Conservation (phyloP, 2,329 filamentous ascomycete genomes). For the Hypoxylon sp. region DNA sequence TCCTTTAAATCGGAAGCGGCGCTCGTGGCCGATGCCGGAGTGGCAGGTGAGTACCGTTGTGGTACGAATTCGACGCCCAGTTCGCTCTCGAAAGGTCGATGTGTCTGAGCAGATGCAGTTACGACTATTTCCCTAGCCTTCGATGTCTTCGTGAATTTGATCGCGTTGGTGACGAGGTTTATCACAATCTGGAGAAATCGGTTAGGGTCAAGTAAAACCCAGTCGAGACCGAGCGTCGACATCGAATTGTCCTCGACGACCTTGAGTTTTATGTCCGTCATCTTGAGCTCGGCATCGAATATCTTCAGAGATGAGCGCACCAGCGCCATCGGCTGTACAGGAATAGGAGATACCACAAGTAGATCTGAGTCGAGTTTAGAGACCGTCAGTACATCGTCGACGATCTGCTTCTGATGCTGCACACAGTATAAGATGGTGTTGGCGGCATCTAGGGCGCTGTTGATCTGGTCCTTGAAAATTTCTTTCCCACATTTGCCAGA, state of each 20-base stretch:
- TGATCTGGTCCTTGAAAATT: slow-evolving; percentile 61
- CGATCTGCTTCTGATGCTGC: slow-evolving; percentile 83
- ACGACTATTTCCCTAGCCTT: slow-evolving; percentile 69
- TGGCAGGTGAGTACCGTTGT: slow-evolving; percentile 59
- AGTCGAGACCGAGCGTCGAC: slow-evolving; percentile 70
- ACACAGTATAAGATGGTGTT: slow-evolving; percentile 84
- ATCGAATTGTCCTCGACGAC: slow-evolving; percentile 76
- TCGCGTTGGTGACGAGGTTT: slow-evolving; percentile 84
- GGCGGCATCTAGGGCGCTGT: slow-evolving; percentile 78
- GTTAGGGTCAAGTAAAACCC: slow-evolving; percentile 79
- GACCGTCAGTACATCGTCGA: slow-evolving; percentile 81
- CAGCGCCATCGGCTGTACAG: slow-evolving; percentile 76
- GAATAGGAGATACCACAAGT: slow-evolving; percentile 79
- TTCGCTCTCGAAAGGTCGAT: slow-evolving; percentile 58
- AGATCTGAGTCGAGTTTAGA: slow-evolving; percentile 84
- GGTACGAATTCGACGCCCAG: slow-evolving; percentile 74
- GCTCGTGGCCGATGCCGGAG: slow-evolving; percentile 14
- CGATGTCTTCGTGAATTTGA: slow-evolving; percentile 82
- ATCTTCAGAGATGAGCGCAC: slow-evolving; percentile 80
- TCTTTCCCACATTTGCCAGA: neutral
- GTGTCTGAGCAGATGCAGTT: slow-evolving; percentile 62
- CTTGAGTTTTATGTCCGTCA: slow-evolving; percentile 76
- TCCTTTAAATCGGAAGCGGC: slow-evolving; percentile 8
- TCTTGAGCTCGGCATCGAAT: slow-evolving; percentile 82
- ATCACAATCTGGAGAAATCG: slow-evolving; percentile 84